Evolutionary conservation across 2,329 filamentous ascomycete genomes (phyloP), one percentile per base, ranked within the genome.

Genomic region (Sporothrix brasiliensis): DNA sequence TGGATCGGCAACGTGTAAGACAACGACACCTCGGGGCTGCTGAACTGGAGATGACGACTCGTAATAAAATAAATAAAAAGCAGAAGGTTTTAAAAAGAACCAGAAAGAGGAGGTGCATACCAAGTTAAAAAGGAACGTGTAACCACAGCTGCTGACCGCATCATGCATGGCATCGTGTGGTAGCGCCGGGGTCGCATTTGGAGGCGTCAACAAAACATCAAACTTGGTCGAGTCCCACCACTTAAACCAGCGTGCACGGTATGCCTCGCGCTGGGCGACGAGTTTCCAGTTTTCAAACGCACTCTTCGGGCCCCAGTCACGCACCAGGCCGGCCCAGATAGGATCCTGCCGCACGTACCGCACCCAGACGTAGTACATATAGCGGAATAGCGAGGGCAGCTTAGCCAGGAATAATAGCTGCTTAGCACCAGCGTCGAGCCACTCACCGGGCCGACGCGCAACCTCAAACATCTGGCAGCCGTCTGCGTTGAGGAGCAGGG

Each of bases 81-180:
- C 10, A 68, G 47, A 7, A 30, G 14, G 44, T 81, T 2, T 0
- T 34, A 21, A 44, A 50, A 24, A 63, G n/a, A 24, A 10, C 24
- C 49, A 66, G n/a, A 11, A 19, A 16, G 34, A 44, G 16, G n/a
- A 30, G 44, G 27, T 2, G 49, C 87, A 80, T 81, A 92, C 90
- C 76, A 97, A 74, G 76, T 97, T 97, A 82, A 95, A 98, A 70
- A 97, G 80, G 78, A 97, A 97, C 0, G 94, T 97, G 77, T 98
- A 97, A 0, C 93, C 93, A 76, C 94, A 97, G 74, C 90, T 92
- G 73, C 91, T 91, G 58, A 95, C 89, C 2, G 92, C 92, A 75
- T 94, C 89, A 74, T 88, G 87, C 93, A 97, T 97, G 0, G 89
- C 93, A 61, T 89, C 88, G 77, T 97, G 93, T 0, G 93, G 93